Evolutionary conservation across 2,329 filamentous ascomycete species (phyloP).

Genomic region (Delphinella strobiligena): DNA sequence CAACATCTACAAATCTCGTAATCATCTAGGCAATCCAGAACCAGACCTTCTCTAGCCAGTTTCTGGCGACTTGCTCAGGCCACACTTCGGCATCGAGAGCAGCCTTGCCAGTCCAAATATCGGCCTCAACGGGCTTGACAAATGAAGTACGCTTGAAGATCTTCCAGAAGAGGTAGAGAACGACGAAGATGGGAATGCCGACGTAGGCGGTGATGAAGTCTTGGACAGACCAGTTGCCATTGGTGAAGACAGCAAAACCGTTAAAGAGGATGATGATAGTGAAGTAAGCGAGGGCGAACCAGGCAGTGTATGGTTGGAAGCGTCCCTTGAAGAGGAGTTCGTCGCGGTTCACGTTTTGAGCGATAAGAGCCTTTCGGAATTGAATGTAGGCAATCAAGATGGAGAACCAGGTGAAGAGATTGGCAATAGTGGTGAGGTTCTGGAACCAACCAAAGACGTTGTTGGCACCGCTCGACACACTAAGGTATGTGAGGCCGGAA

Average conservation of each 20-base stretch:
- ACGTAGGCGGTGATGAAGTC: slow-evolving; percentile 36
- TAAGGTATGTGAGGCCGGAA: slow-evolving; percentile 45
- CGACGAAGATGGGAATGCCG: slow-evolving; percentile 22
- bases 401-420: slow-evolving; percentile 20
- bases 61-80: slow-evolving; percentile 30
- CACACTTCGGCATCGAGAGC: slow-evolving; percentile 34
- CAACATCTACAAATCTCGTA: background rate
- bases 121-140: slow-evolving; percentile 28
- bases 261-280: slow-evolving; percentile 56
- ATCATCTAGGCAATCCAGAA: slow-evolving; percentile 34
- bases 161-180: slow-evolving; percentile 51
- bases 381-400: slow-evolving; percentile 18
- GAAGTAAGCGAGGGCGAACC: slow-evolving; percentile 44
- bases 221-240: slow-evolving; percentile 29
- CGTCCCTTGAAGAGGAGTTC: slow-evolving; percentile 37
- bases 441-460: slow-evolving; percentile 24
- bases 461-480: slow-evolving; percentile 17
- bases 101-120: slow-evolving; percentile 36
- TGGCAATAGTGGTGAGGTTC: slow-evolving; percentile 22
- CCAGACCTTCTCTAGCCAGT: slow-evolving; percentile 36
- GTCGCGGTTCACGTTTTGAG: slow-evolving; percentile 17
- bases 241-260: slow-evolving; percentile 46
- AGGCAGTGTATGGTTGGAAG: slow-evolving; percentile 44
- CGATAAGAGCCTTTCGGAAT: slow-evolving; percentile 18
- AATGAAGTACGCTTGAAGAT: slow-evolving; percentile 48